Evolutionary conservation across 2,329 filamentous ascomycete genomes (phyloP).

Genomic region (Pestalotiopsis fici): DNA sequence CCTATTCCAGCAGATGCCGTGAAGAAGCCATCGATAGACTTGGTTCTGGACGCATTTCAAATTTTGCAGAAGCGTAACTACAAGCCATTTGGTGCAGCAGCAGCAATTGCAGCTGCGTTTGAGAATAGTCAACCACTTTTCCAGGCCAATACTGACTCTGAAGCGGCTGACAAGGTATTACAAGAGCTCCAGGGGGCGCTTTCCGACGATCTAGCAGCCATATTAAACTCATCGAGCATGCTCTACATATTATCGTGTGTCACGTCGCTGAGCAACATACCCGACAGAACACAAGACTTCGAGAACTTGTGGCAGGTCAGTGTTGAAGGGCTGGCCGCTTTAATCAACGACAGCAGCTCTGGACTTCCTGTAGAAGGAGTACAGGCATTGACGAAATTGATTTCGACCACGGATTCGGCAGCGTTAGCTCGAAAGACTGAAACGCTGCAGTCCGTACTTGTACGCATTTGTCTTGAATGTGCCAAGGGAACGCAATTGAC

Average conservation of each 20-base stretch:
- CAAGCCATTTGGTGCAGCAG: conserved; percentile 58
- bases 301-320: conserved; percentile 46
- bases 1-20: conserved; percentile 28
- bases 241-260: conserved; percentile 67
- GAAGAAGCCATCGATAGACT: conserved; percentile 28
- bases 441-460: conserved; percentile 49
- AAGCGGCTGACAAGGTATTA: conserved; percentile 35
- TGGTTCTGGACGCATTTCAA: conserved; percentile 36
- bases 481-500: conserved; percentile 31
- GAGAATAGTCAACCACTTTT: conserved; percentile 45
- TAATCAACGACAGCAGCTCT: conserved; percentile 17
- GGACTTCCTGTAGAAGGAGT: background rate
- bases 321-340: conserved; percentile 39
- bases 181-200: conserved; percentile 51
- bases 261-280: conserved; percentile 50
- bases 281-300: conserved; percentile 37
- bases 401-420: conserved; percentile 44
- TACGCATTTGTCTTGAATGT: conserved; percentile 39
- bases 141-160: conserved; percentile 13
- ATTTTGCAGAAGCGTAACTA: conserved; percentile 52
- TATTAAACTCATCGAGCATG: conserved; percentile 71
- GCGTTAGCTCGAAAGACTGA: conserved; percentile 37
- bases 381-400: conserved; percentile 42
- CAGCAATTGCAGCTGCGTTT: conserved; percentile 42
- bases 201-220: conserved; percentile 51